Conservation (phyloP, 805 yeast genomes). For the Candida caryicola region DNA sequence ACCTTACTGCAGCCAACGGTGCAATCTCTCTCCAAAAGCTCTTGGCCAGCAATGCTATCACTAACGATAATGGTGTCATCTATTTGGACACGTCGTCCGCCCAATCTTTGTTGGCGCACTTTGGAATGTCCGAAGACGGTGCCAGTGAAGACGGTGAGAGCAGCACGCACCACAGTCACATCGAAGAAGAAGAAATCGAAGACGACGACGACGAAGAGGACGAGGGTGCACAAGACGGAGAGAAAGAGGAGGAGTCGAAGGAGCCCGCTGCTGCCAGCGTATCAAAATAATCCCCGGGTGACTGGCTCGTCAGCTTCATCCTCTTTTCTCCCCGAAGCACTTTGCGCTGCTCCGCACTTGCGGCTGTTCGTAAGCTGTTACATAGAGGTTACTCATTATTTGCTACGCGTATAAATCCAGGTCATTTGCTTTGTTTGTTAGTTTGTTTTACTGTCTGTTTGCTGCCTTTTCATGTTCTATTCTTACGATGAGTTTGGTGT, state of each 20-base stretch:
- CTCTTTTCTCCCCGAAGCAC: too few relatives aligned
- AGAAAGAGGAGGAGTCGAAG: constrained; percentile 6
- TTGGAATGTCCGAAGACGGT: constrained; percentile 33
- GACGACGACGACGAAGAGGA: constrained; percentile 7
- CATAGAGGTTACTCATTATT: background rate
- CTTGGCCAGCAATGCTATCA: constrained; percentile 47
- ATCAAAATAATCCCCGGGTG: background rate
- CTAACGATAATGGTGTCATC: constrained; percentile 62
- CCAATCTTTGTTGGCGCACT: constrained; percentile 58
- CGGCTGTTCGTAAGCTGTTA: background rate
- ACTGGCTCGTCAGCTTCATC: too few relatives aligned
- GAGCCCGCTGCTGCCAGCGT: too few relatives aligned
- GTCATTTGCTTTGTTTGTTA: background rate
- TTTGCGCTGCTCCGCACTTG: too few relatives aligned
- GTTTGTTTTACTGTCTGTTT: background rate
- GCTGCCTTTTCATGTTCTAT: too few relatives aligned
- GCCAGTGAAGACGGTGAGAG: constrained; percentile 26
- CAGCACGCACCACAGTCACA: constrained; percentile 29
- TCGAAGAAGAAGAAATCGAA: constrained; percentile 23
- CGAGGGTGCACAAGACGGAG: too few relatives aligned
- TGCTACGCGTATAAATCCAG: background rate
- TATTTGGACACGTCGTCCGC: constrained; percentile 63
- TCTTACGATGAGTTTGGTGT: too few relatives aligned
- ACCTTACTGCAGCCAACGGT: constrained; percentile 25
- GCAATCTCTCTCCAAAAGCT: constrained; percentile 45